These are phyloP conservation scores for Eragrostis curvula DNA, from an alignment of 176 grass and related monocot species.

Conservation along the genomic window DNA sequence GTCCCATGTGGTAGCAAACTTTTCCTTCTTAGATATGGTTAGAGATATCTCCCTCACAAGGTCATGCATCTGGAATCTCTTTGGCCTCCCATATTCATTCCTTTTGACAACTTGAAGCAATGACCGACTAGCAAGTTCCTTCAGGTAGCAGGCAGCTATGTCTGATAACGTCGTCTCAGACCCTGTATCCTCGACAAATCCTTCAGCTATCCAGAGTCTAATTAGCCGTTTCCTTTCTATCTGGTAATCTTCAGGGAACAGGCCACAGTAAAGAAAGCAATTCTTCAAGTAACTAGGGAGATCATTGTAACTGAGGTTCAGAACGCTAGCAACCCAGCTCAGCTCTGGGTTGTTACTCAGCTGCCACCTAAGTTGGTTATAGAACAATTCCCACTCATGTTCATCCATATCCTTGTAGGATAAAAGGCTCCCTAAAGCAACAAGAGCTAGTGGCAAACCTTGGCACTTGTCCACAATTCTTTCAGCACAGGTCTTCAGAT, in stretches of 20 bases:
- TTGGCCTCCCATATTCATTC: slow-evolving; percentile 40
- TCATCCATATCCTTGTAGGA: slow-evolving; percentile 44
- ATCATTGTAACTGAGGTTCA: slow-evolving; percentile 51
- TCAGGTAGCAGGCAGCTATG: slow-evolving; percentile 46
- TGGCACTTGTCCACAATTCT: slow-evolving; percentile 49
- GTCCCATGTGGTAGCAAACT: slow-evolving; percentile 35
- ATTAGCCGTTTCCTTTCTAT: slow-evolving; percentile 44
- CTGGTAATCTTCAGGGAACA: slow-evolving; percentile 54
- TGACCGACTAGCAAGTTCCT: slow-evolving; percentile 41
- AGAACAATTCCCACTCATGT: slow-evolving; percentile 43
- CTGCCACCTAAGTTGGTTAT: slow-evolving; percentile 50
- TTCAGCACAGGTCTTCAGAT: slow-evolving; percentile 21
- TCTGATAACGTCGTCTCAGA: slow-evolving; percentile 7
- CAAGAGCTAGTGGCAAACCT: slow-evolving; percentile 55
- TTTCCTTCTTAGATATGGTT: slow-evolving; percentile 39
- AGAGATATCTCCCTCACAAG: slow-evolving; percentile 53
- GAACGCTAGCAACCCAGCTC: slow-evolving; percentile 37
- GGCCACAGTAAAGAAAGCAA: slow-evolving; percentile 51
- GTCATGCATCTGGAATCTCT: slow-evolving; percentile 49
- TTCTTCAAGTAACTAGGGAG: slow-evolving; percentile 53
- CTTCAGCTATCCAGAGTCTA: slow-evolving; percentile 56
- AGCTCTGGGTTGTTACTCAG: slow-evolving; percentile 47
- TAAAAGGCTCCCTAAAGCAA: slow-evolving; percentile 51
- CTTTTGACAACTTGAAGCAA: slow-evolving; percentile 45
- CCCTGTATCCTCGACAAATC: slow-evolving; percentile 54